phyloP scores from a whole-genome alignment of 768 basidiomycete genomes.

The Boletellus emodensis region DNA sequence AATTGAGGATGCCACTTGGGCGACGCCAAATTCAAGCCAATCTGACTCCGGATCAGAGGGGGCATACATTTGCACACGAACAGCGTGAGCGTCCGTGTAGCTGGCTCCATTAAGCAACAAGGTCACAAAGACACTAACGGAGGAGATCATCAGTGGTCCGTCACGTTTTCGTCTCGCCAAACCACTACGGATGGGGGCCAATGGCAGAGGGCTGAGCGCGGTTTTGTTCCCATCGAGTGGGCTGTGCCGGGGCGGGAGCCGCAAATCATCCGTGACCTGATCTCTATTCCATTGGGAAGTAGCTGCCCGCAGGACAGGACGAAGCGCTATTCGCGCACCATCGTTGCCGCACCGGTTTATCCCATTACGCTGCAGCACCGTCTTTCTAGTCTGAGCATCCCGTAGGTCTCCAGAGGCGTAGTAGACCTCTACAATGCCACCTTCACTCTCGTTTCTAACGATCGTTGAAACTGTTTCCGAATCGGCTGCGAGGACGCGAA shows the following conservation, averaged over 20 bases:
- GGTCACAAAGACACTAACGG: constrained; percentile 50
- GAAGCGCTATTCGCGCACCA: constrained; percentile 56
- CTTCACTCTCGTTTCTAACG: constrained; percentile 58
- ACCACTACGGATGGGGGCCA: constrained; percentile 24
- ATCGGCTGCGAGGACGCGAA: constrained; percentile 67
- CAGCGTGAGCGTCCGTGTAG: constrained; percentile 51
- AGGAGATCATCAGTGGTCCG: constrained; percentile 60
- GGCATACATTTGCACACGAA: constrained; percentile 52
- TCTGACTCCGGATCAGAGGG: constrained; percentile 60
- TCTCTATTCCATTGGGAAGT: constrained; percentile 19
- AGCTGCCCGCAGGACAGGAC: constrained; percentile 32
- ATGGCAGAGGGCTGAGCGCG: constrained; percentile 10
- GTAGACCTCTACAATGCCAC: constrained; percentile 56
- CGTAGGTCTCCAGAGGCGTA: constrained; percentile 52
- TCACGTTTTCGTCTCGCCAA: constrained; percentile 43
- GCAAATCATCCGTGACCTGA: constrained; percentile 16
- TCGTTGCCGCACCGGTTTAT: constrained; percentile 59
- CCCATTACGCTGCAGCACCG: constrained; percentile 57
- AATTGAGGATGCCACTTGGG: constrained; percentile 32
- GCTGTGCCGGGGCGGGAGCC: constrained; percentile 19
- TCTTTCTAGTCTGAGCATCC: constrained; percentile 60
- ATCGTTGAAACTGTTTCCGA: constrained; percentile 52
- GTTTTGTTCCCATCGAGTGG: constrained; percentile 18
- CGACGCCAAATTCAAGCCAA: constrained; percentile 75
- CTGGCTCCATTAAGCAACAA: constrained; percentile 34